Conservation (phyloP, 192 early-diverging fungal species). For the Coemansia sp. region DNA sequence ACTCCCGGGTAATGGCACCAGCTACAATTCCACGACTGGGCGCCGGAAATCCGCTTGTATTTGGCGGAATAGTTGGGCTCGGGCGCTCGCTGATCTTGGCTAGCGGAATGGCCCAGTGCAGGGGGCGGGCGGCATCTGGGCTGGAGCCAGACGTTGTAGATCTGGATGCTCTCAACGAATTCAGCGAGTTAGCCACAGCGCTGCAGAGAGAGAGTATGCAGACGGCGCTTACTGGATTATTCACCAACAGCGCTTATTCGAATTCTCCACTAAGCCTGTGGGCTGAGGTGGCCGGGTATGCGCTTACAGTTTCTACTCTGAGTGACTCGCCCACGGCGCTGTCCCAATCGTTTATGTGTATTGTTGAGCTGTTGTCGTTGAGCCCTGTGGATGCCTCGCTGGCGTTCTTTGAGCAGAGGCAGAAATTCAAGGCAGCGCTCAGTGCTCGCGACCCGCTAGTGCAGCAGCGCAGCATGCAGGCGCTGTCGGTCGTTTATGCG, state of each 20-base stretch:
- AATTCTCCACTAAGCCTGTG: conserved; percentile 13
- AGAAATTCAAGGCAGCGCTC: conserved; percentile 22
- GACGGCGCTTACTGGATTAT: conserved; percentile 17
- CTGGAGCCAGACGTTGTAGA: conserved; percentile 15
- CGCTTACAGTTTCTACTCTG: conserved; percentile 8
- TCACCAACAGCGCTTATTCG: background rate
- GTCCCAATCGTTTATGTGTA: conserved; percentile 32
- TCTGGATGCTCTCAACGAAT: conserved; percentile 31
- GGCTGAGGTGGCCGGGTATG: conserved; percentile 12
- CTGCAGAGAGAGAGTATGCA: conserved; percentile 33
- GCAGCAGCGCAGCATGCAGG: conserved; percentile 34
- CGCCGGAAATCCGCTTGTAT: conserved; percentile 17
- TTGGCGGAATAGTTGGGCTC: conserved; percentile 32
- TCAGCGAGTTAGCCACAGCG: conserved; percentile 26
- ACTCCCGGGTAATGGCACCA: background rate
- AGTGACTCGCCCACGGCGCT: conserved; percentile 7
- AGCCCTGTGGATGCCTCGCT: conserved; percentile 19
- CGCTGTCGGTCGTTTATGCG: conserved; percentile 26
- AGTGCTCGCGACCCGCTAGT: conserved; percentile 15
- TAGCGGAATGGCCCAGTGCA: conserved; percentile 13
- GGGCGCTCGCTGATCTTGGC: conserved; percentile 41
- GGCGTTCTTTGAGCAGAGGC: conserved; percentile 23
- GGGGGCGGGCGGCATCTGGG: background rate
- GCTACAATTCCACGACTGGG: background rate
- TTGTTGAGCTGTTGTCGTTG: conserved; percentile 37